Evolutionary conservation across 495 filamentous ascomycete genomes (phyloP).

Genomic region (Neurospora sublineolata): DNA sequence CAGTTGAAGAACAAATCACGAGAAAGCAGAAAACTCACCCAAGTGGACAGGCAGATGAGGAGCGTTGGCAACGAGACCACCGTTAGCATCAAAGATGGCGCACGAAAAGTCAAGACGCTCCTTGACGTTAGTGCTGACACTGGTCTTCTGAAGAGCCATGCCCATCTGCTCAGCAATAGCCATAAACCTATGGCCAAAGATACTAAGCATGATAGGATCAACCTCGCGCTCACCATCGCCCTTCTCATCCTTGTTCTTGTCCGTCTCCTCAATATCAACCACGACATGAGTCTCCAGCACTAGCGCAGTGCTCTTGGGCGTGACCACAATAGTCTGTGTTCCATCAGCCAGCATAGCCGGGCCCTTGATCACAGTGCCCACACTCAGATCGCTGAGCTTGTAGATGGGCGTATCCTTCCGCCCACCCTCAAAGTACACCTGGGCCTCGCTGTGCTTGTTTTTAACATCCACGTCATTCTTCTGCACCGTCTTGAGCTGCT

Average conservation of each 20-base stretch:
- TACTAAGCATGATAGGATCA: slow-evolving; percentile 84
- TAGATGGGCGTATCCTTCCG: slow-evolving; percentile 76
- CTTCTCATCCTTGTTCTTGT: slow-evolving; percentile 40
- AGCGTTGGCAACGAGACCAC: slow-evolving; percentile 87
- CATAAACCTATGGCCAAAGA: slow-evolving; percentile 97
- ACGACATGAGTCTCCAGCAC: slow-evolving; percentile 63
- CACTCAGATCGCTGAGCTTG: slow-evolving; percentile 62
- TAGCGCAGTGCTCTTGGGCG: slow-evolving; percentile 63
- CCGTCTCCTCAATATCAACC: slow-evolving; percentile 54
- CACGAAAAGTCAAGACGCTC: slow-evolving; percentile 95
- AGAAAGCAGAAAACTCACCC: slow-evolving; percentile 23
- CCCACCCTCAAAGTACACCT: slow-evolving; percentile 63
- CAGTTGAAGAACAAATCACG: background rate
- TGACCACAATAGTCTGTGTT: slow-evolving; percentile 91
- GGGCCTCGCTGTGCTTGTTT: slow-evolving; percentile 45
- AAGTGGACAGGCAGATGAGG: slow-evolving; percentile 92
- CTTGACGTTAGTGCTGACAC: slow-evolving; percentile 96
- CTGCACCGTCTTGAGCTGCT: slow-evolving; percentile 59
- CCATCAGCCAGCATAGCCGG: slow-evolving; percentile 90
- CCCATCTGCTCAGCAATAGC: slow-evolving; percentile 99
- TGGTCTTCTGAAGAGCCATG: slow-evolving; percentile 88
- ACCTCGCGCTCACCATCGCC: slow-evolving; percentile 42
- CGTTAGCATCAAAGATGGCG: slow-evolving; percentile 83
- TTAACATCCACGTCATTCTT: slow-evolving; percentile 32
- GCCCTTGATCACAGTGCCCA: slow-evolving; percentile 68